These are phyloP conservation scores for Pseudonectria buxi DNA, from an alignment of 2,329 filamentous ascomycete species.

Conservation along the genomic window DNA sequence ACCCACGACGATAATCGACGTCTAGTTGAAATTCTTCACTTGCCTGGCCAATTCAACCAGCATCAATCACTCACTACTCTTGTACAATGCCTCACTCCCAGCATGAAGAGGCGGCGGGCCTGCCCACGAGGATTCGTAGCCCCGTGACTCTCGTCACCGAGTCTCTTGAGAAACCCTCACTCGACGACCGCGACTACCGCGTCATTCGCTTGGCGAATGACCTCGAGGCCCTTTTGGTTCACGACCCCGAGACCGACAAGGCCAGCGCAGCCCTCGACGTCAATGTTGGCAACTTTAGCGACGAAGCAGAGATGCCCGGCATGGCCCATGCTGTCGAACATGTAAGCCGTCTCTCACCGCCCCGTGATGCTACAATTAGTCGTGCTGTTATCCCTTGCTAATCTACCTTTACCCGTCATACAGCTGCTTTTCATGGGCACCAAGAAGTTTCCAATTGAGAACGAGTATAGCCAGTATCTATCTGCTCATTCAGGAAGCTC, in stretches of 20 bases:
- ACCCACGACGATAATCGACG: neutral
- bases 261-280: constrained; percentile 93
- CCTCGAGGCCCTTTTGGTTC: constrained; percentile 84
- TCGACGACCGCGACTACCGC: constrained; percentile 82
- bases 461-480: constrained; percentile 91
- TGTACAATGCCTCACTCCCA: constrained; percentile 26
- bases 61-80: constrained; percentile 2
- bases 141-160: constrained; percentile 51
- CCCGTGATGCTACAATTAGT: neutral
- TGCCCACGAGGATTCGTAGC: constrained; percentile 9
- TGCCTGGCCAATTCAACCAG: neutral
- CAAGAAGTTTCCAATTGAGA: constrained; percentile 93
- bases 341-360: constrained; percentile 34
- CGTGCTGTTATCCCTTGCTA: constrained; percentile 5
- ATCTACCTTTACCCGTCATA: constrained; percentile 1
- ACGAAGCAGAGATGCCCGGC: constrained; percentile 82
- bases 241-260: constrained; percentile 94
- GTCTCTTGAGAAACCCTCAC: constrained; percentile 69
- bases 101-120: constrained; percentile 19
- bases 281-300: constrained; percentile 92
- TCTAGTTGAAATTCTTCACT: neutral
- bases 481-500: constrained; percentile 84
- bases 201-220: constrained; percentile 81
- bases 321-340: constrained; percentile 97
- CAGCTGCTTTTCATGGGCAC: constrained; percentile 95